Evolutionary conservation across 83 land plant species (phyloP), one percentile per base, ranked within the genome.

Genomic region (Picea mariana): DNA sequence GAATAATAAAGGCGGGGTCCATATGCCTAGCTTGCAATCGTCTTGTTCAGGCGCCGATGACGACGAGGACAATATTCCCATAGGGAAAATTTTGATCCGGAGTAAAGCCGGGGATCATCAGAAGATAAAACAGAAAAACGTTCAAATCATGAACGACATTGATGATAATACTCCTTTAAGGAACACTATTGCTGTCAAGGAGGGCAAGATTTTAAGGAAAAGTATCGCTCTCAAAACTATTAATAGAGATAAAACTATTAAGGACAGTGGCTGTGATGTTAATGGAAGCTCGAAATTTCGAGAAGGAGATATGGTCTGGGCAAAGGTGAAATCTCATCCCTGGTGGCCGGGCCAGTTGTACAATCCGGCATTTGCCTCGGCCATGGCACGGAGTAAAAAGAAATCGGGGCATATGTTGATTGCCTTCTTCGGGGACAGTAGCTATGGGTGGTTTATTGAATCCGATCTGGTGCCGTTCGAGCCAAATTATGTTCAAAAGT

Each of bases 341-440:
- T 93, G 96, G 96, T 93, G 96, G 96, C 96, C 96, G 16, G 96
- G 96, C 0, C 88, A 85, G 76, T 81, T 93, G 12, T 93, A 84
- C 58, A 82, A 85, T 75, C 93, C 92, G 40, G 82, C 85, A 7
- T 86, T 93, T 84, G 93, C 93, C 8, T 81, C 92, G 21, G 15
- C 90, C 1, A 62, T 67, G 4, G 93, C 90, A 13, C 82, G 90
- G 55, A 44, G 87, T 23, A 80, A 81, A 2, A 87, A 75, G 62
- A 83, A 87, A 17, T 91, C 90, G 17, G 93, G 91, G 26, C 87
- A 88, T 80, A 79, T 91, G 18, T 85, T 93, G 86, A 92, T 93
- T 60, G 96, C 96, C 1, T 93, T 93, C 58, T 93, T 91, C 83
- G 96, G 96, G 5, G 96, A 93, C 79, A 85, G 92, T 75, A 93